Base-by-base conservation (phyloP, 2,329 filamentous ascomycete species). In the Hymenoscyphus salicellus region DNA sequence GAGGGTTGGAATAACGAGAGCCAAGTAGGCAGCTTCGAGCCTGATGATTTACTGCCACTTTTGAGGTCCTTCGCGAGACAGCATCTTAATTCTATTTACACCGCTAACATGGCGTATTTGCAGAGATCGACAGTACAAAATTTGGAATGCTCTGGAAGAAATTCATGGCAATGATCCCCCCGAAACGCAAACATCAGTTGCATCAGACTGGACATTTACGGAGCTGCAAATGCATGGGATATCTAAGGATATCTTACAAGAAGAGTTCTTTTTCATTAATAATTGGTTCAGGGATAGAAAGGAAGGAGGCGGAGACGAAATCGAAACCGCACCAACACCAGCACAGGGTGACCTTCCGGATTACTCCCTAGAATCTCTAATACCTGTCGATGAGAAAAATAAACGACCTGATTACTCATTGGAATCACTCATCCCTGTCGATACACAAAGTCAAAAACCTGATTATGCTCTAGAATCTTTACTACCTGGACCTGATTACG, bases 211-310 rank as follows among this genome's bases (percentile, higher is more conserved):
- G 69, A 58, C 62, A 2, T 56, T 65, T 14, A 49, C 68, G 28
- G 62, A 64, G 55, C 62, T 71, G 43, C 56, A 60, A 14, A 65
- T 59, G 28, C 56, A 62, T 5, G 68, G 68, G 2, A 32, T 70
- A n/a, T 59, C 65, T 5, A 59, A 64, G 38, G 61, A 64, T 33
- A n/a, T 67, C 8, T 49, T 66, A 26, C 62, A 65, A 3, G 64
- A 68, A 60, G 67, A 68, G 23, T 69, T 68, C 49, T 70, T 69
- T 33, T 71, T 70, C 62, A 68, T 71, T 36, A 61, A 66, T 20
- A 58, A 60, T 38, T 71, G 64, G 63, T 60, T 69, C 26, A 63
- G 67, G 23, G 63, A 61, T 3, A 63, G 62, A 20, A 61, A 65
- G 55, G 63, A 65, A 55, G 63, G 56, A 17, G 17, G 5, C 14